These are phyloP conservation scores for Apiospora marii DNA, from an alignment of 2,329 filamentous ascomycete genomes.

Conservation along the genomic window DNA sequence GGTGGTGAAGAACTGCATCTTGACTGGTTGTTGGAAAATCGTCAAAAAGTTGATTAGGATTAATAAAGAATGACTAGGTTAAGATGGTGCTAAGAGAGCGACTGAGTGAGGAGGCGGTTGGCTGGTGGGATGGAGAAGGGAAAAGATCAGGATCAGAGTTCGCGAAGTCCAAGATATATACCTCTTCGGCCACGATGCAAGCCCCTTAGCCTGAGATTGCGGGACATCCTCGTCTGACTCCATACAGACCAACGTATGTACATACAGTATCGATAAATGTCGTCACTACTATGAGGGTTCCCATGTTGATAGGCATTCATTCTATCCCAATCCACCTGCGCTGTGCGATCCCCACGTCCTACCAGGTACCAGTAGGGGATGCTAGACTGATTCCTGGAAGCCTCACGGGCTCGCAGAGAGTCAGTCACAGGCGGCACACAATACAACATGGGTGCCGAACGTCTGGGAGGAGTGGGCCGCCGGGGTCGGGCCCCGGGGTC, in stretches of 20 bases:
- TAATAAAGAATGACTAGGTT: constrained; percentile 40
- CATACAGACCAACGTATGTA: background rate
- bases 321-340: background rate
- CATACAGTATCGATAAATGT: constrained; percentile 22
- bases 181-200: constrained; percentile 4
- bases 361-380: background rate
- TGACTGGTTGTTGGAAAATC: constrained; percentile 30
- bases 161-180: constrained; percentile 28
- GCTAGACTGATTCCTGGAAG: background rate
- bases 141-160: constrained; percentile 14
- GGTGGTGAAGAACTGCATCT: constrained; percentile 44
- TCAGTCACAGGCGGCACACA: constrained; percentile 1
- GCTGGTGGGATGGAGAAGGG: constrained; percentile 30
- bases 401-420: background rate
- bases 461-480: constrained; percentile 16
- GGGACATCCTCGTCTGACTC: background rate
- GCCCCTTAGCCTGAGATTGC: constrained; percentile 12
- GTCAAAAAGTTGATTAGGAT: constrained; percentile 24
- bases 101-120: constrained; percentile 37
- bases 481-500: constrained; percentile 6
- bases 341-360: background rate
- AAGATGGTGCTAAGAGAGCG: constrained; percentile 30
- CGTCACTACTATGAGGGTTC: constrained; percentile 24
- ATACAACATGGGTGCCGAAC: constrained; percentile 24
- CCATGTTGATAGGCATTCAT: constrained; percentile 26